Evolutionary conservation across 371 early-diverging fungal species (phyloP).

Genomic region (Syncephalastrum racemosum): DNA sequence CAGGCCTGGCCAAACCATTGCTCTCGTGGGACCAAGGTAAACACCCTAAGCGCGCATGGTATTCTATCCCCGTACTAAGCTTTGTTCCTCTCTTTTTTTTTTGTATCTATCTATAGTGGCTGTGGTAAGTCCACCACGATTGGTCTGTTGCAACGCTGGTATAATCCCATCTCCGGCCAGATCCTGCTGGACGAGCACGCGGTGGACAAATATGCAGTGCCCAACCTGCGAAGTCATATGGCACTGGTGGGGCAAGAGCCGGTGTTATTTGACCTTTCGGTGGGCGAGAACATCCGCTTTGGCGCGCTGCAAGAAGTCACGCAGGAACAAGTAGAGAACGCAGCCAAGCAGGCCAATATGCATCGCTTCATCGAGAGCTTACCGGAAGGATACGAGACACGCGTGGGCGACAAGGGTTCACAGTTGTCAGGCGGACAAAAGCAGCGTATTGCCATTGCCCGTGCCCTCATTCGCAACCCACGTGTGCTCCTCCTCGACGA

Average conservation of each 20-base stretch:
- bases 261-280: slow-evolving; percentile 72
- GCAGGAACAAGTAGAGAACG: slow-evolving; percentile 59
- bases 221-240: slow-evolving; percentile 67
- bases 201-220: slow-evolving; percentile 58
- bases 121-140: slow-evolving; percentile 87
- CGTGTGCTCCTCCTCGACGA: slow-evolving; percentile 82
- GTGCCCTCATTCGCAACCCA: slow-evolving; percentile 33
- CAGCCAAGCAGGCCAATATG: slow-evolving; percentile 70
- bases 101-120: slow-evolving; percentile 70
- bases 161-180: slow-evolving; percentile 69
- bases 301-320: slow-evolving; percentile 56
- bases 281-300: slow-evolving; percentile 79
- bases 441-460: slow-evolving; percentile 69
- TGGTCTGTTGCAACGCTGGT: slow-evolving; percentile 83
- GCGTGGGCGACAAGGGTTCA: slow-evolving; percentile 72
- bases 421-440: slow-evolving; percentile 88
- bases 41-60: slow-evolving; percentile 80
- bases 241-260: slow-evolving; percentile 92
- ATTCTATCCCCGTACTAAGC: slow-evolving; percentile 71
- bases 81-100: slow-evolving; percentile 47
- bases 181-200: slow-evolving; percentile 68
- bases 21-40: slow-evolving; percentile 78
- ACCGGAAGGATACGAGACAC: slow-evolving; percentile 78
- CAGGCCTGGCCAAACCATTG: slow-evolving; percentile 72
- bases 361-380: slow-evolving; percentile 71